A percentile compares a stretch with the other conserved stretches of the same genome.
Evolutionary conservation across 1,284 basidiomycete species (phyloP).

Genomic region (Apiotrichum montevideense): DNA sequence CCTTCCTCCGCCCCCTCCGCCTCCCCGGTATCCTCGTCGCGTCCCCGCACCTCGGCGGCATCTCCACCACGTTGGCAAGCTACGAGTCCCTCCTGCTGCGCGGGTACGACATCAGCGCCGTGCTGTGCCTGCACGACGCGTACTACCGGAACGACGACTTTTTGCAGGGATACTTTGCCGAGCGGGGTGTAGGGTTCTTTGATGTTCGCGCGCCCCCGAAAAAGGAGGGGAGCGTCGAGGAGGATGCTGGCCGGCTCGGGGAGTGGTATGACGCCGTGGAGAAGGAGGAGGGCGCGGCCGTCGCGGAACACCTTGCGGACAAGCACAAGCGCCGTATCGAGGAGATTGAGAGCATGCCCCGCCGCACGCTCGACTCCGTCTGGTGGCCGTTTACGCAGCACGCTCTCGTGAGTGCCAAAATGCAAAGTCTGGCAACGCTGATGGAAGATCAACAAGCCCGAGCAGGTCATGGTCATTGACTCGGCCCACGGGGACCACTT

Average conservation of each 20-base stretch:
- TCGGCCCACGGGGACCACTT: constrained; percentile 85
- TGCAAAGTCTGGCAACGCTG: not conserved
- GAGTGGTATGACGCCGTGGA: constrained; percentile 59
- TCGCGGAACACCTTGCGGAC: constrained; percentile 59
- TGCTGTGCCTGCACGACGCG: constrained; percentile 79
- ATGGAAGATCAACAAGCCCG: constrained; percentile 55
- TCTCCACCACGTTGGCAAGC: constrained; percentile 86
- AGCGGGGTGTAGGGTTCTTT: constrained; percentile 49
- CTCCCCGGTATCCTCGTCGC: constrained; percentile 84
- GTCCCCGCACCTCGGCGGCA: constrained; percentile 84
- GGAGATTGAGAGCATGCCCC: constrained; percentile 70
- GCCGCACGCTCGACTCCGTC: constrained; percentile 66
- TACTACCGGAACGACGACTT: constrained; percentile 86
- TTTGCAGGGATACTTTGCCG: constrained; percentile 68
- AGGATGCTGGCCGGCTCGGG: constrained; percentile 58
- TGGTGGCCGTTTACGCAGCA: constrained; percentile 99
- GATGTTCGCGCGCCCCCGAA: constrained; percentile 37
- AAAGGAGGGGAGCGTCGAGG: constrained; percentile 53
- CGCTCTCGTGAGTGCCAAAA: constrained; percentile 44
- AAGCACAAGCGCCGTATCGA: constrained; percentile 60
- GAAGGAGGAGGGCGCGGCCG: constrained; percentile 33
- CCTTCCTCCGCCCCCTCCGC: constrained; percentile 74
- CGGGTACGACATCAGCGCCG: constrained; percentile 80
- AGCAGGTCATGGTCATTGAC: constrained; percentile 83
- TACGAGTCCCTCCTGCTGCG: constrained; percentile 87